A percentile compares a stretch with the other conserved stretches of the same genome.
Conservation (phyloP, 352 stramenopile species). For the Globisporangium polare region DNA sequence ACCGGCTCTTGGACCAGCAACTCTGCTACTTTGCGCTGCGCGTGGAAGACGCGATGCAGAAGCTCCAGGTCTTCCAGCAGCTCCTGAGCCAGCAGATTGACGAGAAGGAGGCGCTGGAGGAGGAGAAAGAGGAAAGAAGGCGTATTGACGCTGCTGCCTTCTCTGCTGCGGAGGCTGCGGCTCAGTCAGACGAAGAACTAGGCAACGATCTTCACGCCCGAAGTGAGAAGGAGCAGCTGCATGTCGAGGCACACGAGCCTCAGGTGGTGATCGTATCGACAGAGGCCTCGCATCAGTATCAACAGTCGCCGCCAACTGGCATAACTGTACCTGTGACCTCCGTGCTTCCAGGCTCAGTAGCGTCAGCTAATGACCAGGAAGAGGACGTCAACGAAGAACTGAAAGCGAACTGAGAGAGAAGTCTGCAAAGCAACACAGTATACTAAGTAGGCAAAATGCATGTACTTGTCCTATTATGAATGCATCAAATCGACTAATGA, state of each 20-base stretch:
- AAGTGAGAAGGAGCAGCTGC: neutral
- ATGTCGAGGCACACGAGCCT: neutral
- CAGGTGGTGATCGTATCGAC: neutral
- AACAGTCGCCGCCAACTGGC: neutral
- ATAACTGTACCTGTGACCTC: too few relatives aligned
- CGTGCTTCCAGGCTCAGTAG: slow-evolving; percentile 23
- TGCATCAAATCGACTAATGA: neutral
- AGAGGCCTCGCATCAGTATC: neutral
- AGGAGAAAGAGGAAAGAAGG: neutral
- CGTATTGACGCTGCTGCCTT: neutral
- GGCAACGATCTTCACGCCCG: neutral
- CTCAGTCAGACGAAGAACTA: neutral
- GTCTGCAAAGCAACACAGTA: neutral
- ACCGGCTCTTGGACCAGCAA: slow-evolving; percentile 40
- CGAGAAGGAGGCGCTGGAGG: slow-evolving; percentile 2
- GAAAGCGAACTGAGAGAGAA: slow-evolving; percentile 10
- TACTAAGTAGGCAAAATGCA: slow-evolving; percentile 6
- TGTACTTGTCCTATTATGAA: neutral
- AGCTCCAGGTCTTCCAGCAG: slow-evolving; percentile 33
- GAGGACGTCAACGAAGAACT: neutral
- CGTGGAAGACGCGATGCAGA: slow-evolving; percentile 29
- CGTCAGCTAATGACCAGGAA: slow-evolving; percentile 9
- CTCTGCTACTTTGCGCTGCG: slow-evolving; percentile 30
- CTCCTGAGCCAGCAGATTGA: slow-evolving; percentile 35
- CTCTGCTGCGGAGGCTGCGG: neutral